Evolutionary conservation across 345 rosid species (phyloP).

Genomic region (Salix brachista): DNA sequence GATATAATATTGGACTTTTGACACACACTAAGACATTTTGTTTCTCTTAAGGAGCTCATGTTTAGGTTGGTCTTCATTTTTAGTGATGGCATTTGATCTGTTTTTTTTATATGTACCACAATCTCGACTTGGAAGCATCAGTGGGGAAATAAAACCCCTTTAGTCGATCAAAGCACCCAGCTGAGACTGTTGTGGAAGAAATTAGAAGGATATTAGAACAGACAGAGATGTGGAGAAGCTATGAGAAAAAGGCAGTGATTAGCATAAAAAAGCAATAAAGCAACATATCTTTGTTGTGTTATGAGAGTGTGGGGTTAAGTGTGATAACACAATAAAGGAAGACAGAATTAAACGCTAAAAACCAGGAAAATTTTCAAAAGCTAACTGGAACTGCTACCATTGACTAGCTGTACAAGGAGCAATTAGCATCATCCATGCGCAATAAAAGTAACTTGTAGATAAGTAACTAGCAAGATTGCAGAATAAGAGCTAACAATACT

Average conservation of each 20-base stretch:
- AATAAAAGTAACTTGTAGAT: background rate
- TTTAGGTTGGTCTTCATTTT: conserved; percentile 57
- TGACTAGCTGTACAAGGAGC: background rate
- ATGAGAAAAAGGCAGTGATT: background rate
- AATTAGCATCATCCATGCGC: background rate
- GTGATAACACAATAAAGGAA: background rate
- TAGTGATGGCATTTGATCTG: conserved; percentile 68
- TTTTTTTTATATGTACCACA: conserved; percentile 25
- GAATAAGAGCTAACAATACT: background rate
- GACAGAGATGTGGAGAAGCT: background rate
- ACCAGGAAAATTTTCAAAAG: background rate
- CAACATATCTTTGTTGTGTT: background rate
- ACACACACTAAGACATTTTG: conserved; percentile 47
- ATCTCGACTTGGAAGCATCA: conserved; percentile 44
- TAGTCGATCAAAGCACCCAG: conserved; percentile 31
- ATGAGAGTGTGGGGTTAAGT: too few species aligned
- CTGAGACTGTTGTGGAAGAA: conserved; percentile 30
- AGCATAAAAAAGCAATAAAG: conserved; percentile 2
- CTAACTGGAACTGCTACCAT: background rate
- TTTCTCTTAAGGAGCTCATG: conserved; percentile 42
- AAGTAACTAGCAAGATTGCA: background rate
- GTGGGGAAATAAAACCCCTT: conserved; percentile 34
- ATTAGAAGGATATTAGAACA: conserved; percentile 10
- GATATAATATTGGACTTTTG: conserved; percentile 49
- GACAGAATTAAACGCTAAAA: background rate